Conservation (phyloP, 2,329 filamentous ascomycete genomes). For the Epichloe uncinata region DNA sequence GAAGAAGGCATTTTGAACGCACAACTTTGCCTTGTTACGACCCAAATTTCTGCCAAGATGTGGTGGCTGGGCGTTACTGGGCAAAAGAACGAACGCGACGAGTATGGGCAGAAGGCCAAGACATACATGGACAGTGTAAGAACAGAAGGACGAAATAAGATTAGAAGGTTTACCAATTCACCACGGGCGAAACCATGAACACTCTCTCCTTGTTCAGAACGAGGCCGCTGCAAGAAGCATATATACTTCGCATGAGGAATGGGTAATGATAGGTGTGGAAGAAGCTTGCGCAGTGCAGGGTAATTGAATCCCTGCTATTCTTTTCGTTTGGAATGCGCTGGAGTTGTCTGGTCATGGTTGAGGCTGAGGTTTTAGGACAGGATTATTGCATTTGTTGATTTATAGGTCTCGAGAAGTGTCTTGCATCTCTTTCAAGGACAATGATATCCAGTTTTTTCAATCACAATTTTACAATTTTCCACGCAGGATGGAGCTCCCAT, state of each 20-base stretch:
- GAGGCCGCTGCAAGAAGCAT: background rate
- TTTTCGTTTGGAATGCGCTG: background rate
- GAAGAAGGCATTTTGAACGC: slow-evolving; percentile 1
- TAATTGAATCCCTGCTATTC: background rate
- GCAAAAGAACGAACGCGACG: slow-evolving; percentile 30
- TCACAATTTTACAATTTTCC: background rate
- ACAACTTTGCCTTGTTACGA: slow-evolving; percentile 33
- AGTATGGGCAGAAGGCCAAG: slow-evolving; percentile 35
- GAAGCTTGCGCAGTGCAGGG: background rate
- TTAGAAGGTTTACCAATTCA: background rate
- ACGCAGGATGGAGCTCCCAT: background rate
- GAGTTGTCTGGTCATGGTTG: slow-evolving; percentile 4
- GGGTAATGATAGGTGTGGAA: background rate
- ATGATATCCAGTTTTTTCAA: background rate
- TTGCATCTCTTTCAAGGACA: background rate
- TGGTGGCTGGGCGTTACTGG: slow-evolving; percentile 43
- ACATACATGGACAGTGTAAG: slow-evolving; percentile 20
- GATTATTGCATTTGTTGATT: background rate
- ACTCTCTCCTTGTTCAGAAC: background rate
- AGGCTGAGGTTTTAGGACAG: background rate
- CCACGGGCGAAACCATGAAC: background rate
- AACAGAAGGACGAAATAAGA: background rate
- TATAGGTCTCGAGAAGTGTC: background rate
- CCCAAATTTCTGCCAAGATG: slow-evolving; percentile 42
- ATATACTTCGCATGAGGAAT: background rate